Evolutionary conservation across 345 rosid species (phyloP).

Genomic region (Bretschneidera sinensis): DNA sequence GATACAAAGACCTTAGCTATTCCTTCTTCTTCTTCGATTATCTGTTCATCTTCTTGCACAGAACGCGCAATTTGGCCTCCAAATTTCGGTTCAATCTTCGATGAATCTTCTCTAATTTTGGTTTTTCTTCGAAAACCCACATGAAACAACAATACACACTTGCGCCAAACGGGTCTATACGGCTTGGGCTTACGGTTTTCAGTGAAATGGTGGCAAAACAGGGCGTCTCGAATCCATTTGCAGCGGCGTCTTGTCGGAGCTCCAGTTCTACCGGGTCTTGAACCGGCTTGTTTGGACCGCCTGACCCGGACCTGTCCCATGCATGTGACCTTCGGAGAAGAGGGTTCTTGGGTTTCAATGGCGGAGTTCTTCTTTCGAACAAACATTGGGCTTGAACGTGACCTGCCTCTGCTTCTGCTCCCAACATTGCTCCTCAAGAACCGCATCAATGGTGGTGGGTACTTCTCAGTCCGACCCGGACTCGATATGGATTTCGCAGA

Average conservation of each 20-base stretch:
- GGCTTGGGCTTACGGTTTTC: slow-evolving; percentile 25
- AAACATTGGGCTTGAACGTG: slow-evolving; percentile 86
- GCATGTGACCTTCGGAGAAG: slow-evolving; percentile 95
- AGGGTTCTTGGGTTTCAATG: slow-evolving; percentile 75
- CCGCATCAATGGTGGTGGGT: slow-evolving; percentile 85
- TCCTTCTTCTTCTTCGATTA: slow-evolving; percentile 21
- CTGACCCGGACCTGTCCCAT: slow-evolving; percentile 90
- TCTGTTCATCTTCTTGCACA: slow-evolving; percentile 16
- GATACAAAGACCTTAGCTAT: slow-evolving; percentile 30
- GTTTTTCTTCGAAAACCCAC: slow-evolving; percentile 19
- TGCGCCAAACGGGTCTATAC: slow-evolving; percentile 35
- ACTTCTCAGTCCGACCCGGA: slow-evolving; percentile 87
- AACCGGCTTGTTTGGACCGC: slow-evolving; percentile 40
- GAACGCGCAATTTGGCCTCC: slow-evolving; percentile 17
- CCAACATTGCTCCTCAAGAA: slow-evolving; percentile 63
- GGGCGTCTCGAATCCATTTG: slow-evolving; percentile 37
- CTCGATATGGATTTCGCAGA: slow-evolving; percentile 65
- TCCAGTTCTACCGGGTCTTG: slow-evolving; percentile 22
- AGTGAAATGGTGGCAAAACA: slow-evolving; percentile 24
- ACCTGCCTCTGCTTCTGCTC: slow-evolving; percentile 69
- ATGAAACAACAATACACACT: slow-evolving; percentile 30
- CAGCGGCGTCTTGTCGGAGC: slow-evolving; percentile 27
- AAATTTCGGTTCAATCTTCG: slow-evolving; percentile 25
- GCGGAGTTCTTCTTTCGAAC: slow-evolving; percentile 48
- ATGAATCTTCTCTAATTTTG: slow-evolving; percentile 26